phyloP scores from a whole-genome alignment of 1,284 basidiomycete species.

The Austroboletus niveus region DNA sequence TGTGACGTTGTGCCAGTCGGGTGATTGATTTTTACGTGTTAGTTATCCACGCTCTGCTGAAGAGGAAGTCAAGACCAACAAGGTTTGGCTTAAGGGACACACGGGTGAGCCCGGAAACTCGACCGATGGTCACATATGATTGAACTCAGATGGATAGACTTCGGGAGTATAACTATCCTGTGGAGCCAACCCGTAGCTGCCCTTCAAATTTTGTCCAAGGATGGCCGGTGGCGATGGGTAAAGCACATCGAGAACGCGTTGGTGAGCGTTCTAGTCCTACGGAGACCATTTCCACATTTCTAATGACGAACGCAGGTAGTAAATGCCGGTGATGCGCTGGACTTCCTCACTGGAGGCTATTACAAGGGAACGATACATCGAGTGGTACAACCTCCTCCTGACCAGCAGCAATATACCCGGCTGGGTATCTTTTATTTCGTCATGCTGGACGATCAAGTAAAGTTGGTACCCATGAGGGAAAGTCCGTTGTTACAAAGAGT shows the following conservation, averaged over 20 bases:
- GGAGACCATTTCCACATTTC: neutral
- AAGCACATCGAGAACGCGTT: conserved; percentile 59
- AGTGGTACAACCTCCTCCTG: conserved; percentile 42
- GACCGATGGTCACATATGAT: too few species aligned
- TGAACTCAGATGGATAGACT: conserved; percentile 38
- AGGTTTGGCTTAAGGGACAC: conserved; percentile 65
- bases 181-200: conserved; percentile 61
- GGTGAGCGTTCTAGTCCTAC: conserved; percentile 31
- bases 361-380: conserved; percentile 48
- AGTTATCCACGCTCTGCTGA: conserved; percentile 48
- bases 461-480: conserved; percentile 30
- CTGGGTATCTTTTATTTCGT: conserved; percentile 48
- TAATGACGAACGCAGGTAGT: conserved; percentile 35
- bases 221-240: conserved; percentile 58
- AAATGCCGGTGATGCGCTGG: conserved; percentile 58
- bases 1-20: neutral
- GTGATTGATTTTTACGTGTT: neutral
- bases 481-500: conserved; percentile 32
- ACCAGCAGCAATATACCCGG: conserved; percentile 40
- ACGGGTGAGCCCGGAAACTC: conserved; percentile 40
- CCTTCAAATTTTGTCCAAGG: conserved; percentile 52
- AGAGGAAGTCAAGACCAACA: conserved; percentile 53
- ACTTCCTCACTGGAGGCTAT: conserved; percentile 55
- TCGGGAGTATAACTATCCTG: conserved; percentile 56
- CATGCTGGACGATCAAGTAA: conserved; percentile 31